These are phyloP conservation scores for Hypomyces rosellus DNA, from an alignment of 2,329 filamentous ascomycete species.

Conservation along the genomic window DNA sequence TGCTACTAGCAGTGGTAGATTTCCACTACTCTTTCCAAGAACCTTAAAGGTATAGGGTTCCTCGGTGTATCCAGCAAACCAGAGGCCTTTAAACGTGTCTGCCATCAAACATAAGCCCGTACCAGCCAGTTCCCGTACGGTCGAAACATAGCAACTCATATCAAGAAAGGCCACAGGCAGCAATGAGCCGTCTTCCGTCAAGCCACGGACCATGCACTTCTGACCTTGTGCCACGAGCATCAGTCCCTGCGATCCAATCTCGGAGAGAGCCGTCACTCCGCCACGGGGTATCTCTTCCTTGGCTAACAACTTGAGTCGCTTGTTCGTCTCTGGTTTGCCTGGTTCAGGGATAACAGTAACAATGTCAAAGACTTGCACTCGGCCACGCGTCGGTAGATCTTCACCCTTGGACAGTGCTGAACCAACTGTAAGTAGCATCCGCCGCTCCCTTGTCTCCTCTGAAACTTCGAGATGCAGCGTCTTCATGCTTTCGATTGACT, in stretches of 20 bases:
- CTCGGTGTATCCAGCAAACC: conserved; percentile 94
- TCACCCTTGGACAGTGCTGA: conserved; percentile 84
- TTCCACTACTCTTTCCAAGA: conserved; percentile 78
- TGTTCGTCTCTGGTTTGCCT: conserved; percentile 76
- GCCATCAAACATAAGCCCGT: conserved; percentile 84
- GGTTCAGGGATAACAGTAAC: conserved; percentile 88
- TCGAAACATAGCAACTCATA: conserved; percentile 87
- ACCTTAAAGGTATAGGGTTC: conserved; percentile 94
- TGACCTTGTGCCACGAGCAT: conserved; percentile 89
- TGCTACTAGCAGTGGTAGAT: conserved; percentile 70
- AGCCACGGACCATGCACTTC: conserved; percentile 92
- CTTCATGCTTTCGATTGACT: conserved; percentile 75
- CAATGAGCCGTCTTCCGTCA: conserved; percentile 91
- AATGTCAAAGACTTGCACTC: conserved; percentile 85
- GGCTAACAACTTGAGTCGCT: conserved; percentile 76
- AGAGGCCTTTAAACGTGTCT: conserved; percentile 87
- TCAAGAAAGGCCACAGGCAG: conserved; percentile 96
- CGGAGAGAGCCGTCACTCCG: conserved; percentile 78
- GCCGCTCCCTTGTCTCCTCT: conserved; percentile 81
- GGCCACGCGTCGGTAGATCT: conserved; percentile 78
- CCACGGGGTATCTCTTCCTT: conserved; percentile 89
- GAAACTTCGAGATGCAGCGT: conserved; percentile 83
- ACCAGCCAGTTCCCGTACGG: conserved; percentile 74
- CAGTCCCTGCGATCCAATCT: conserved; percentile 80
- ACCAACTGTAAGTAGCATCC: conserved; percentile 75